Percentiles rank a stretch among this genome's conserved stretches.
phyloP scores from a whole-genome alignment of 2,329 filamentous ascomycete species.

The Amesomyces nigricolor region DNA sequence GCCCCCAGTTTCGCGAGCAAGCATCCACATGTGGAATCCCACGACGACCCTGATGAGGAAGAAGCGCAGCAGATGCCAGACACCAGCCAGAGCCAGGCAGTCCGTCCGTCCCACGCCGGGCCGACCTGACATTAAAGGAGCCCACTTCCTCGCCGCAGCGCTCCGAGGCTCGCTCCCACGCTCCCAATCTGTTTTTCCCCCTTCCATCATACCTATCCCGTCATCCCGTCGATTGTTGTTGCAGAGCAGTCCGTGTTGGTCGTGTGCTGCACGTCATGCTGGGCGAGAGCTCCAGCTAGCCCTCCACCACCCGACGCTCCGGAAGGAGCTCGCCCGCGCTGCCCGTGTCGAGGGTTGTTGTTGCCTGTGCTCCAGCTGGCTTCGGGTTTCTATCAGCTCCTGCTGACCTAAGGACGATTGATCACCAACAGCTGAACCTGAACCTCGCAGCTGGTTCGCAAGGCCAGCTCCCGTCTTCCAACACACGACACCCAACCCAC shows the following conservation, averaged over 20 bases:
- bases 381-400: constrained; percentile 19
- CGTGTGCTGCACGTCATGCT: constrained; percentile 21
- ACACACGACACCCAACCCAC: constrained; percentile 6
- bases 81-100: background rate
- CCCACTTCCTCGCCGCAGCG: constrained; percentile 23
- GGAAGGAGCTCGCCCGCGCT: constrained; percentile 13
- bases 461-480: too few species aligned
- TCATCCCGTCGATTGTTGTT: background rate
- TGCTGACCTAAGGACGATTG: constrained; percentile 1
- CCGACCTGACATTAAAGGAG: constrained; percentile 25
- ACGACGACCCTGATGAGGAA: constrained; percentile 16
- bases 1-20: constrained; percentile 20
- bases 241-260: background rate
- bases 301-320: constrained; percentile 8
- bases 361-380: constrained; percentile 8
- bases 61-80: constrained; percentile 2
- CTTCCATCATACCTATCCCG: too few species aligned
- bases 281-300: constrained; percentile 15
- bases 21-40: constrained; percentile 22
- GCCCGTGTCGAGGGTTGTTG: background rate
- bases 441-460: background rate
- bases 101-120: constrained; percentile 20
- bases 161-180: constrained; percentile 21
- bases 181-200: constrained; percentile 10
- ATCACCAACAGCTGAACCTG: constrained; percentile 22